These are phyloP conservation scores for Geotrichum armillariae DNA, from an alignment of 1,139 yeast species.

Conservation along the genomic window DNA sequence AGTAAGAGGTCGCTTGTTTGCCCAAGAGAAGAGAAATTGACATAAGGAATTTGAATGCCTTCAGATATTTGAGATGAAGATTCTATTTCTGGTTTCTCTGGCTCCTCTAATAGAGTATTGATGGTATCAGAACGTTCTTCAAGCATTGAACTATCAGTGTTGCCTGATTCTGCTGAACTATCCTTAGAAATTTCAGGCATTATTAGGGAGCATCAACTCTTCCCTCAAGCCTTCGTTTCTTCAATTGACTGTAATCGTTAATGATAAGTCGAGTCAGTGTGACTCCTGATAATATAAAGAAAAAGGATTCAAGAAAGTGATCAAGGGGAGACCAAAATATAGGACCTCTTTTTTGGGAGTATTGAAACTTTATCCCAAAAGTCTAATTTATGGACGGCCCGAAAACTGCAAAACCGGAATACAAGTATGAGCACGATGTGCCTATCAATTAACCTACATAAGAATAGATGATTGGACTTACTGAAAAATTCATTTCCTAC, in stretches of 20 bases:
- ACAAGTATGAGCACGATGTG: too few relatives aligned
- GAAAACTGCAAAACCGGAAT: too few relatives aligned
- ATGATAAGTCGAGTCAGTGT: background rate
- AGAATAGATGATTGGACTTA: too few relatives aligned
- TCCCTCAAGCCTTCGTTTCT: background rate
- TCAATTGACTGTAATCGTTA: too few relatives aligned
- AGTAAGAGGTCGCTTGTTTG: background rate
- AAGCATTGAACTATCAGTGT: background rate
- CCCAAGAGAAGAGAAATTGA: background rate
- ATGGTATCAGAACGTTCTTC: background rate
- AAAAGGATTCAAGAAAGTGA: background rate
- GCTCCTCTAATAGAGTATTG: background rate
- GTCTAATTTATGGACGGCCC: too few relatives aligned
- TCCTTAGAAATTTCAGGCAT: background rate
- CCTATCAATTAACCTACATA: too few relatives aligned
- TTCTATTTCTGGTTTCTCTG: background rate
- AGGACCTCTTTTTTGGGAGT: too few relatives aligned
- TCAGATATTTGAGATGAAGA: background rate
- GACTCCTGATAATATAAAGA: background rate
- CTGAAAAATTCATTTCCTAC: background rate
- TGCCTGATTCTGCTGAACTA: background rate
- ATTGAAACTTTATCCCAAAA: too few relatives aligned
- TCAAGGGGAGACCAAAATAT: background rate
- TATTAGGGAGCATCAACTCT: background rate
- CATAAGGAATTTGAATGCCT: background rate